These are phyloP conservation scores for Aspergillus conjunctus DNA, from an alignment of 495 filamentous ascomycete genomes.

Conservation along the genomic window DNA sequence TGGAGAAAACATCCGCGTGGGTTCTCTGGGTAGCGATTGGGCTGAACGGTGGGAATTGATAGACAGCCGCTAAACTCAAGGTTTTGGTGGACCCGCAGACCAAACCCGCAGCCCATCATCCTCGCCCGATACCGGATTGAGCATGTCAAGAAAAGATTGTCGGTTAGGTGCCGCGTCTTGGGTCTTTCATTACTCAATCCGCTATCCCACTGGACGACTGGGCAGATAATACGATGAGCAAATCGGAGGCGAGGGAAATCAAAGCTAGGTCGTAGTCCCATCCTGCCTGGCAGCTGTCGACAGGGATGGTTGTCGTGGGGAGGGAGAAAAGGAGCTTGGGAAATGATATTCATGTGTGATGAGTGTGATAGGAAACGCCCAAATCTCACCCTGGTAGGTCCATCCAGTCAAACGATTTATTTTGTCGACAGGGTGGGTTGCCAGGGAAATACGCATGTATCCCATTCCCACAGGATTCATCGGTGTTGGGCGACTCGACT, in stretches of 20 bases:
- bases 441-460: background rate
- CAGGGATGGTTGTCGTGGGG: background rate
- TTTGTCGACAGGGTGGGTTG: constrained; percentile 5
- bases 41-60: constrained; percentile 7
- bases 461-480: constrained; percentile 1
- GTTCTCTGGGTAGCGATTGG: constrained; percentile 9
- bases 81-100: constrained; percentile 13
- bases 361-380: background rate
- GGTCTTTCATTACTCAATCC: background rate
- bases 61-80: background rate
- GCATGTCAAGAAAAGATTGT: background rate
- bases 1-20: constrained; percentile 18
- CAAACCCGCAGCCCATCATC: background rate
- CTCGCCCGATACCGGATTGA: background rate
- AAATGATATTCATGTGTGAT: background rate
- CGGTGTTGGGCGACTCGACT: background rate
- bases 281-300: background rate
- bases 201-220: background rate
- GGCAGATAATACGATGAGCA: constrained; percentile 10
- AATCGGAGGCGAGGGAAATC: constrained; percentile 12
- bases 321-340: background rate
- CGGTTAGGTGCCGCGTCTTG: constrained; percentile 2
- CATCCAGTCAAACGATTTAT: background rate
- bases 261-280: background rate
- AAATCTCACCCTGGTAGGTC: background rate